phyloP scores from a whole-genome alignment of 306 rosid genomes.

The Quercus glauca region DNA sequence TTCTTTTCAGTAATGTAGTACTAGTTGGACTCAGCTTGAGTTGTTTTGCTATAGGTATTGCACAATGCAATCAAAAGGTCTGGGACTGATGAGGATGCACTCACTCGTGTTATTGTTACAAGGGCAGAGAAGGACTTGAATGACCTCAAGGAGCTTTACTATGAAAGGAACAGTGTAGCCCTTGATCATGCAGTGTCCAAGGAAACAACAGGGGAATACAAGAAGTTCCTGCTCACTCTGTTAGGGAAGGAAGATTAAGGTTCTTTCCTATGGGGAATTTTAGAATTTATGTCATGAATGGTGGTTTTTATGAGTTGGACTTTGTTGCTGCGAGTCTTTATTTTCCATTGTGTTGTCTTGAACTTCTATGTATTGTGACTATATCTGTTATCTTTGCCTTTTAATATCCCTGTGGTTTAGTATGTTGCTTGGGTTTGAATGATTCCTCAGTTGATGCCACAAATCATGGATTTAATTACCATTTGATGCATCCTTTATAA shows the following conservation, averaged over 20 bases:
- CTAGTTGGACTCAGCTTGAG: background rate
- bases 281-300: background rate
- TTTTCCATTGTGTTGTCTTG: background rate
- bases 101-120: slow-evolving; percentile 73
- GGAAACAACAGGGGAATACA: slow-evolving; percentile 70
- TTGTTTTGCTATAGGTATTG: slow-evolving; percentile 32
- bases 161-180: slow-evolving; percentile 70
- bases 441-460: slow-evolving; percentile 29
- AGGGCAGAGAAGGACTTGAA: slow-evolving; percentile 83
- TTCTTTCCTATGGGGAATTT: background rate
- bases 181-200: slow-evolving; percentile 69
- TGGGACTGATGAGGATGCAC: slow-evolving; percentile 72
- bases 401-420: too few species aligned
- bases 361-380: background rate
- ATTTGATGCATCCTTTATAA: too few species aligned
- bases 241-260: slow-evolving; percentile 50
- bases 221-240: slow-evolving; percentile 63
- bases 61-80: slow-evolving; percentile 50
- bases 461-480: too few species aligned
- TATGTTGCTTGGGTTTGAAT: slow-evolving; percentile 23
- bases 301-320: background rate
- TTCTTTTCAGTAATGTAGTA: background rate
- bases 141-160: slow-evolving; percentile 57
- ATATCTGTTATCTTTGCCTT: background rate
- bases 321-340: background rate